Conservation (phyloP, 306 rosid species). For the Datisca glomerata region DNA sequence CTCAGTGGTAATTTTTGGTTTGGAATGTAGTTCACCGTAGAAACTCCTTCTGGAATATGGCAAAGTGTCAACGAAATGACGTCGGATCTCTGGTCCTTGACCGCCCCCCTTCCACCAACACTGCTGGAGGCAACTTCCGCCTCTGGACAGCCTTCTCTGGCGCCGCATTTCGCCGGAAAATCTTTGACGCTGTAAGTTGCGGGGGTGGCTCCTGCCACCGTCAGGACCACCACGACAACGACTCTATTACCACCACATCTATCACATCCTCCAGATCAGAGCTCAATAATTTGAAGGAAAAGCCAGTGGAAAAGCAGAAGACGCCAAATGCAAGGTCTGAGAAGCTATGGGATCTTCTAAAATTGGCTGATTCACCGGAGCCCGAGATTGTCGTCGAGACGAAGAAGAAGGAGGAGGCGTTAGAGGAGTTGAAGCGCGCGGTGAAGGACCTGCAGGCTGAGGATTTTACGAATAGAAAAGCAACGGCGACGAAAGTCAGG, state of each 20-base stretch:
- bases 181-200: slow-evolving; percentile 74
- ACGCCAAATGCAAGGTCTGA: slow-evolving; percentile 34
- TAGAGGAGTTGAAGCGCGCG: slow-evolving; percentile 52
- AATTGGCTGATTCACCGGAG: slow-evolving; percentile 23
- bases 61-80: slow-evolving; percentile 59
- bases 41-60: too few species aligned
- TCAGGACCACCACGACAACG: slow-evolving; percentile 15
- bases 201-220: slow-evolving; percentile 55
- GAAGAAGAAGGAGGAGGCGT: slow-evolving; percentile 49
- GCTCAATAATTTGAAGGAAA: slow-evolving; percentile 5
- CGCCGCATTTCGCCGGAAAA: slow-evolving; percentile 56
- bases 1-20: too few species aligned
- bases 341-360: slow-evolving; percentile 79
- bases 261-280: slow-evolving; percentile 13
- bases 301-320: slow-evolving; percentile 7
- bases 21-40: too few species aligned
- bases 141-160: slow-evolving; percentile 45
- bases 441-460: slow-evolving; percentile 57
- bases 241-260: neutral
- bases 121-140: slow-evolving; percentile 36
- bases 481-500: slow-evolving; percentile 58
- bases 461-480: slow-evolving; percentile 27
- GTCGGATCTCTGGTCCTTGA: slow-evolving; percentile 46
- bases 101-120: slow-evolving; percentile 19
- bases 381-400: slow-evolving; percentile 40